Evolutionary conservation across 2,329 filamentous ascomycete species (phyloP).

Genomic region (Cryphonectria radicalis): DNA sequence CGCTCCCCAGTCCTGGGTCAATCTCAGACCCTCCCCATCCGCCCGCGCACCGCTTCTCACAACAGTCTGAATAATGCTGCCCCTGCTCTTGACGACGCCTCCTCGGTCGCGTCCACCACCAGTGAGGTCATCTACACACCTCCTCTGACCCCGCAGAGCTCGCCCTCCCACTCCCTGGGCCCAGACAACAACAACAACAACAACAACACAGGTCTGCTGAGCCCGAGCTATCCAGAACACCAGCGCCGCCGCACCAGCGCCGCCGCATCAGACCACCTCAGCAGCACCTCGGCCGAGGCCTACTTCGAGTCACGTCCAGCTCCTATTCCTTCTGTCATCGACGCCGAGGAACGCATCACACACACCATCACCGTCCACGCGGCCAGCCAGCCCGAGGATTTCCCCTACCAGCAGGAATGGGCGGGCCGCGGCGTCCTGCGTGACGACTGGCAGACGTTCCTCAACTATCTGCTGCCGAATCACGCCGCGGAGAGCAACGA

Average conservation of each 20-base stretch:
- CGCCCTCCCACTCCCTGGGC: constrained; percentile 29
- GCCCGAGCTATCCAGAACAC: constrained; percentile 13
- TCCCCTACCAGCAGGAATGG: constrained; percentile 48
- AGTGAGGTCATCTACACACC: constrained; percentile 57
- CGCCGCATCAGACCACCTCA: constrained; percentile 34
- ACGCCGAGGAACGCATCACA: constrained; percentile 31
- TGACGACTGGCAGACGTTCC: constrained; percentile 64
- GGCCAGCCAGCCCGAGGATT: constrained; percentile 45
- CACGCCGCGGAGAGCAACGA: constrained; percentile 50
- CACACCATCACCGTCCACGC: constrained; percentile 43
- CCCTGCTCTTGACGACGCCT: constrained; percentile 39
- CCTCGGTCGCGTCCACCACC: constrained; percentile 46
- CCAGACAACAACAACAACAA: constrained; percentile 2
- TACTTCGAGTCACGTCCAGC: constrained; percentile 54
- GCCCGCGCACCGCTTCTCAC: constrained; percentile 33
- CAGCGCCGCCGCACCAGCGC: constrained; percentile 35
- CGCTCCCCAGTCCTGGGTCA: constrained; percentile 28
- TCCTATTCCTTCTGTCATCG: neutral
- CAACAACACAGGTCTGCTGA: constrained; percentile 21
- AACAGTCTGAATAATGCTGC: constrained; percentile 40
- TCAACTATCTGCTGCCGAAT: constrained; percentile 59
- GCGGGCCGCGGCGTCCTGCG: constrained; percentile 49
- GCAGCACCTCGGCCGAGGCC: constrained; percentile 41
- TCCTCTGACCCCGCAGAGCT: constrained; percentile 50
- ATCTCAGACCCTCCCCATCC: constrained; percentile 35